Evolutionary conservation across 2,329 filamentous ascomycete genomes (phyloP).

Genomic region (Colletotrichum spaethianum): DNA sequence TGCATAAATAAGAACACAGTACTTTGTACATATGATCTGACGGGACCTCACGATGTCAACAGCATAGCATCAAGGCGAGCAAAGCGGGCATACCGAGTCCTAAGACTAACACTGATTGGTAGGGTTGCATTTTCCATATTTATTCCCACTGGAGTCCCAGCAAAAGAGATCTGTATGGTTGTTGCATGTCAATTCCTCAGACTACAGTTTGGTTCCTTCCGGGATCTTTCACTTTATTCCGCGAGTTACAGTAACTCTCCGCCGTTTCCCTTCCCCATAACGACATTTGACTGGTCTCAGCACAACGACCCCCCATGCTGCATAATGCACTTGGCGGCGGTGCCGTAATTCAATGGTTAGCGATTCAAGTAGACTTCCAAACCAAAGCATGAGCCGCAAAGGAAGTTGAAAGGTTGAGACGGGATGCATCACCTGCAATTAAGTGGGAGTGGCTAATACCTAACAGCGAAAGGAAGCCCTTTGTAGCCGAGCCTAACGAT

Average conservation of each 20-base stretch:
- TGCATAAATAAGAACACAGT: too few relatives aligned
- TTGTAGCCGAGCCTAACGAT: background rate
- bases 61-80: too few relatives aligned
- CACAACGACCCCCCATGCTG: background rate
- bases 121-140: background rate
- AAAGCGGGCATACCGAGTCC: too few relatives aligned
- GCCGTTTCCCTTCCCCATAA: background rate
- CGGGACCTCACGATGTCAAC: too few relatives aligned
- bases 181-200: background rate
- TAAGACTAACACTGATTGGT: background rate
- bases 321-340: too few relatives aligned
- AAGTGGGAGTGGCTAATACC: background rate
- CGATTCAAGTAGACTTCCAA: background rate
- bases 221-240: background rate
- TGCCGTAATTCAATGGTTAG: too few relatives aligned
- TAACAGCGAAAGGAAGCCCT: background rate
- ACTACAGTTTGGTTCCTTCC: background rate
- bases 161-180: background rate
- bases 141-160: background rate
- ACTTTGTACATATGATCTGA: too few relatives aligned
- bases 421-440: slow-evolving; percentile 11
- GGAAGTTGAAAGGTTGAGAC: slow-evolving; percentile 10
- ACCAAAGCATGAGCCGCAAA: slow-evolving; percentile 2
- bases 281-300: background rate
- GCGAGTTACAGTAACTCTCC: background rate